These are phyloP conservation scores for Ogataea dorogensis DNA, from an alignment of 805 yeast genomes.

Conservation along the genomic window DNA sequence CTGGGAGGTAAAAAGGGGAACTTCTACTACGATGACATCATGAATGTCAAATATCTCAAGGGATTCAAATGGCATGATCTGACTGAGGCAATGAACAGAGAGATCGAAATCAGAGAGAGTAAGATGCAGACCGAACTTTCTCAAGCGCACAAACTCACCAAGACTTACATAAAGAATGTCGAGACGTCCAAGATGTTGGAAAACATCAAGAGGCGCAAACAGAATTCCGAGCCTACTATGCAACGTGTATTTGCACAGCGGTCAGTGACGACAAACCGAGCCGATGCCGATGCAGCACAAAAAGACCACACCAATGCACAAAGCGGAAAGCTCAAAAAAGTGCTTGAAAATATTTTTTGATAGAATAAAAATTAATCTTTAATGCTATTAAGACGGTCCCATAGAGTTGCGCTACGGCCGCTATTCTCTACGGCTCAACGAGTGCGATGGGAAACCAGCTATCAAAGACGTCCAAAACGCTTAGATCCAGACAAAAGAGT, in stretches of 20 bases:
- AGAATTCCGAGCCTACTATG: conserved; percentile 33
- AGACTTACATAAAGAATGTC: conserved; percentile 76
- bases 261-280: conserved; percentile 62
- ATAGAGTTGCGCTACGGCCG: background rate
- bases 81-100: conserved; percentile 89
- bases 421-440: background rate
- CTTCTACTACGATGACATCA: conserved; percentile 89
- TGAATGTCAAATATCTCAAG: conserved; percentile 84
- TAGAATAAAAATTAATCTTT: conserved; percentile 1
- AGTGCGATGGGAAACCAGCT: conserved; percentile 3
- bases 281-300: conserved; percentile 51
- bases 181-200: conserved; percentile 81
- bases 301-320: conserved; percentile 39
- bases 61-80: conserved; percentile 95
- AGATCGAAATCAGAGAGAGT: conserved; percentile 83
- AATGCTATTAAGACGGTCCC: background rate
- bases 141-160: conserved; percentile 84
- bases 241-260: conserved; percentile 72
- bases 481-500: no score
- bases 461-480: no score
- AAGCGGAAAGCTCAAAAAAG: conserved; percentile 39
- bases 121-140: conserved; percentile 85
- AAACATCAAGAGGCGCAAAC: conserved; percentile 54
- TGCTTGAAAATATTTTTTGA: conserved; percentile 45
- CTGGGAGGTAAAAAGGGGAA: conserved; percentile 91